Evolutionary conservation across 2,329 filamentous ascomycete species (phyloP), one percentile per base, ranked within the genome.

Genomic region (Grosmannia serpens): DNA sequence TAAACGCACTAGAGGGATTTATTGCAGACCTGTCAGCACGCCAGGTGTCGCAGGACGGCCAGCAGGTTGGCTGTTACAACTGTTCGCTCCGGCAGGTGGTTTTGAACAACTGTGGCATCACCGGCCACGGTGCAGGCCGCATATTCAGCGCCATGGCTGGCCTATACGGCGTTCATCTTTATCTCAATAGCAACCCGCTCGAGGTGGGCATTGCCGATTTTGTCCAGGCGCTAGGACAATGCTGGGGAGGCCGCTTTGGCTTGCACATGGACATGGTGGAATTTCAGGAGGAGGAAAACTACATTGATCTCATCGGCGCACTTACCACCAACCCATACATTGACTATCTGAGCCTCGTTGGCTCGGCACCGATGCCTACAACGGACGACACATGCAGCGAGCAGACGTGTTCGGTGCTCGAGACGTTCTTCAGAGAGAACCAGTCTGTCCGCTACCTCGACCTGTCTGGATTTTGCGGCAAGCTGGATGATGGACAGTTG

Each of bases 191-290:
- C 33, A 83, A 81, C 62, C 77, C 75, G 2, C 69, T 83, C 4
- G 80, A 83, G 59, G 70, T 73, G 13, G 78, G 76, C 2, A 75
- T 81, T 33, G 76, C 76, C 22, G 73, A 78, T 56, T 68, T 82
- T 58, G 77, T 76, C 26, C 70, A 72, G 24, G 74, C 77, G 9
- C 74, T 83, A 29, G 69, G 72, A 0, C 68, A 70, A 56, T 75
- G 75, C 17, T 74, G 75, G 61, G 57, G 60, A 3, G 77, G 77
- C 1, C 79, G 79, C 0, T 75, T 72, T 61, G 75, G 73, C 27
- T 68, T 83, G 26, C 77, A 78, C 62, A 67, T 82, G 61, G 77
- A 81, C 62, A 82, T 83, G 79, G 70, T 82, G n/a, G 78, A 82
- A 61, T 82, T 83, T 62, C 70, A 71, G 24, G 68, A 75, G 46